Evolutionary conservation across 192 early-diverging fungal genomes (phyloP), one percentile per base, ranked within the genome.

Genomic region (Mortierella alpina): DNA sequence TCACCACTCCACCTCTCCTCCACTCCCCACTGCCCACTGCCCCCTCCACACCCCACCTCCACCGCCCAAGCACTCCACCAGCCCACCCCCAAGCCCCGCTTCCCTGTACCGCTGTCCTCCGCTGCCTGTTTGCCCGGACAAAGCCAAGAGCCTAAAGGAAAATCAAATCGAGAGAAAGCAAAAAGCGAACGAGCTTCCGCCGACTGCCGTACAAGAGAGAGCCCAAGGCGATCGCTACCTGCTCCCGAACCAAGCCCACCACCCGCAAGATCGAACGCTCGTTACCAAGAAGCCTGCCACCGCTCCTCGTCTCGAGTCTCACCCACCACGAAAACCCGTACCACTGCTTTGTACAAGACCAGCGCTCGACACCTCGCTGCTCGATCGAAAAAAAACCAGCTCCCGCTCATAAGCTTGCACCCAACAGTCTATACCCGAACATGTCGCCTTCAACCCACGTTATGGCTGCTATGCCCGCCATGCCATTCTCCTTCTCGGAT

Each of bases 391-490:
- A 22, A n/a, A 41, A n/a, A 31, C 45, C 46, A 8, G 51, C 13
- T 49, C n/a, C n/a, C 31, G 3, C 31, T 31, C 31, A 31, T 3
- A 31, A 31, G 31, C 31, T 31, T n/a, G n/a, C n/a, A 31, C 31
- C 3, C 31, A 31, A 31, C 31, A 31, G 31, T 31, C 47, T 22
- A 11, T 23, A 6, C 55, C 14, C 52, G 59, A 66, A 47, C 52
- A 73, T 73, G 72, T 73, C 71, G 45, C 46, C 62, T 2, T 51
- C 63, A n/a, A 53, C 72, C 17, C 72, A 73, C 47, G 63, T 66
- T 57, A 73, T 73, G 72, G 55, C 72, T 40, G n/a, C 71, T 49
- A 73, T 73, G 63, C 42, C 72, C 53, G 41, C 55, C 47, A 58
- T 65, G 62, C 56, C 72, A 31, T 31, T 31, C 9, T 14, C 53